These are phyloP conservation scores for Trypanosoma theileri DNA, from an alignment of 208 protist species.

Conservation along the genomic window DNA sequence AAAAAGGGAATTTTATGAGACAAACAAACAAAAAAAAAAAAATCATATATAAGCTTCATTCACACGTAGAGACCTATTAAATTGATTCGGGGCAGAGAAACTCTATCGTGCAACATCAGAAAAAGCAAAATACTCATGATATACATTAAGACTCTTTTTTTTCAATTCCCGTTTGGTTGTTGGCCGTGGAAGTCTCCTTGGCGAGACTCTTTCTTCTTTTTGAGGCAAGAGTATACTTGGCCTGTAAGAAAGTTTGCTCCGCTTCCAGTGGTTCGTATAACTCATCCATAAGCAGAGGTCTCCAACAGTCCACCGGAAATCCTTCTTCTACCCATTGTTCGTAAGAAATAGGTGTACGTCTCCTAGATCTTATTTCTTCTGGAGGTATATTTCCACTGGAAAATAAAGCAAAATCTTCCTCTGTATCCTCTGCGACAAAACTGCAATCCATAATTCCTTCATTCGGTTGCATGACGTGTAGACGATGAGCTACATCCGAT, in stretches of 20 bases:
- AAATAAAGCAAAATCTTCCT: not conserved
- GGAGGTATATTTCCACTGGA: not conserved
- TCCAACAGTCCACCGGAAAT: slow-evolving; percentile 54
- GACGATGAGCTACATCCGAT: slow-evolving; percentile 49
- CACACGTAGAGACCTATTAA: not conserved
- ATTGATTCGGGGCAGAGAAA: too few relatives aligned
- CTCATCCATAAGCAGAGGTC: slow-evolving; percentile 51
- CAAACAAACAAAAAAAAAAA: not conserved
- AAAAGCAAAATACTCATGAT: too few relatives aligned
- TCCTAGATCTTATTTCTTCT: not conserved
- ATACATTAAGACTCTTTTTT: not conserved
- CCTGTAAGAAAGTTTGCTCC: slow-evolving; percentile 41
- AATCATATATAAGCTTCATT: not conserved
- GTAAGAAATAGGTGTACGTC: slow-evolving; percentile 32
- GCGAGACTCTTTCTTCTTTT: not conserved
- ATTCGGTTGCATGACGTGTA: slow-evolving; percentile 29
- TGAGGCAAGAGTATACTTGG: slow-evolving; percentile 50
- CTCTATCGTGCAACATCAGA: too few relatives aligned
- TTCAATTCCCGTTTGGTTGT: not conserved
- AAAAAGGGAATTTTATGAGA: slow-evolving; percentile 1
- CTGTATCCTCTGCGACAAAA: not conserved
- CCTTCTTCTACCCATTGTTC: slow-evolving; percentile 56
- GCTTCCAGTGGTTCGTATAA: slow-evolving; percentile 59
- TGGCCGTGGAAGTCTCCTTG: not conserved
- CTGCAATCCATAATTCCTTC: slow-evolving; percentile 18